These are phyloP conservation scores for Pleoardoris graminearum DNA, from an alignment of 2,329 filamentous ascomycete species.

Conservation along the genomic window DNA sequence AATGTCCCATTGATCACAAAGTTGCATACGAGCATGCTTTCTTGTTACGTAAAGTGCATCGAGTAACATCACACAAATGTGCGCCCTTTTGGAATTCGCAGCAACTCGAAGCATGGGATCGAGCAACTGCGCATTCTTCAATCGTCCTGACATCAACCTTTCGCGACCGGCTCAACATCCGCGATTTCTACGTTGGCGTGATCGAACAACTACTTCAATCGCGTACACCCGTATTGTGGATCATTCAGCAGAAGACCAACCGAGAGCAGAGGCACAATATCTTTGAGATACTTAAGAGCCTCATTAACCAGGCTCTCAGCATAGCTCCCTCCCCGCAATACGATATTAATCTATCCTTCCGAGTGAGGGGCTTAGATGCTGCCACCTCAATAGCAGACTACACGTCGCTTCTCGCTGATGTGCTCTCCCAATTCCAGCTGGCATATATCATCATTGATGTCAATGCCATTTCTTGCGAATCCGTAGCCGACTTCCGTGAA, in stretches of 20 bases:
- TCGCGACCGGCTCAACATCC: conserved; percentile 13
- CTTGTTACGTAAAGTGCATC: conserved; percentile 3
- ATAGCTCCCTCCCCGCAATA: not conserved
- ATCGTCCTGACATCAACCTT: conserved; percentile 10
- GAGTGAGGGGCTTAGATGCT: conserved; percentile 8
- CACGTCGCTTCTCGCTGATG: conserved; percentile 7
- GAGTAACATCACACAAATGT: conserved; percentile 6
- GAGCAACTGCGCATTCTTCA: conserved; percentile 1
- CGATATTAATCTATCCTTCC: conserved; percentile 4
- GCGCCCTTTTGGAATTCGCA: conserved; percentile 13
- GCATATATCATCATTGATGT: not conserved
- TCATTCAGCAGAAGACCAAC: conserved; percentile 4
- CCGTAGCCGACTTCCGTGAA: not conserved
- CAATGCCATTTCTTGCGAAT: not conserved
- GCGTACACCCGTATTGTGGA: conserved; percentile 10
- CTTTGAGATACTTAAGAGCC: conserved; percentile 13
- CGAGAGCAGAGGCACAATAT: conserved; percentile 1
- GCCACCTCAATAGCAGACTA: conserved; percentile 12
- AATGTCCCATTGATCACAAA: conserved; percentile 12
- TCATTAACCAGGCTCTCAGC: conserved; percentile 9
- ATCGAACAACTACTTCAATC: conserved; percentile 16
- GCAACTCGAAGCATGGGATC: conserved; percentile 11
- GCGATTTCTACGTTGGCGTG: conserved; percentile 11
- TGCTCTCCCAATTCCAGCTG: not conserved
- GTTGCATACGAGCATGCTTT: conserved; percentile 5